These are phyloP conservation scores for Stygiomarasmius scandens DNA, from an alignment of 1,284 basidiomycete species.

Conservation along the genomic window DNA sequence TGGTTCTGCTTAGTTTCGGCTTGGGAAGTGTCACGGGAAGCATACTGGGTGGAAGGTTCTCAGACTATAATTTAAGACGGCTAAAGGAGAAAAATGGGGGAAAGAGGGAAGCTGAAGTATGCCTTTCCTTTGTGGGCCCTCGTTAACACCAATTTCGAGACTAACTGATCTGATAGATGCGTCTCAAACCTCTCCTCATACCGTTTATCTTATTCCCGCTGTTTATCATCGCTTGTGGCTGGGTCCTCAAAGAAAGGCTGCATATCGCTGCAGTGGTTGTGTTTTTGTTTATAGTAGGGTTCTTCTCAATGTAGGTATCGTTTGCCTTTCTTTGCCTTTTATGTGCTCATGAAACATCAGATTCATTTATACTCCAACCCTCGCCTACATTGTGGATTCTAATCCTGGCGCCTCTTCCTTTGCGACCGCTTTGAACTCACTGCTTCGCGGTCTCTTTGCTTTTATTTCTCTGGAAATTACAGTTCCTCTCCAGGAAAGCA, in stretches of 20 bases:
- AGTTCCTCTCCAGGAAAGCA: constrained; percentile 63
- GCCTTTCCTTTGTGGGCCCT: not conserved
- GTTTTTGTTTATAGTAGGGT: constrained; percentile 68
- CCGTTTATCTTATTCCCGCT: constrained; percentile 60
- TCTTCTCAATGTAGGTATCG: constrained; percentile 64
- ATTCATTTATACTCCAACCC: constrained; percentile 70
- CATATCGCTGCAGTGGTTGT: constrained; percentile 66
- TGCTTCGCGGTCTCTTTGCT: constrained; percentile 68
- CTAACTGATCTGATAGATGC: constrained; percentile 62
- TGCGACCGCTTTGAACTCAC: constrained; percentile 75
- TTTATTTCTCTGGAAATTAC: constrained; percentile 73
- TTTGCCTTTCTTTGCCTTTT: constrained; percentile 4
- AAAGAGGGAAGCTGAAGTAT: constrained; percentile 66
- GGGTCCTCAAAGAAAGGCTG: constrained; percentile 69
- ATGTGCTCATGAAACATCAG: constrained; percentile 36
- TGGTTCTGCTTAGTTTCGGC: constrained; percentile 78
- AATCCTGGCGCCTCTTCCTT: constrained; percentile 74
- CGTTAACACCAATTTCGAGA: not conserved
- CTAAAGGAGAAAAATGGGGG: constrained; percentile 66
- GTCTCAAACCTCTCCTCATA: constrained; percentile 63
- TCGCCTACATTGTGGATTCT: constrained; percentile 79
- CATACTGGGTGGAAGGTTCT: constrained; percentile 76
- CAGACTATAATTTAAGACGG: constrained; percentile 63
- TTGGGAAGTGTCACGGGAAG: constrained; percentile 60
- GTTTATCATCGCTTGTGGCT: constrained; percentile 72